Conservation (phyloP, 495 filamentous ascomycete species). For the Neurospora africana region DNA sequence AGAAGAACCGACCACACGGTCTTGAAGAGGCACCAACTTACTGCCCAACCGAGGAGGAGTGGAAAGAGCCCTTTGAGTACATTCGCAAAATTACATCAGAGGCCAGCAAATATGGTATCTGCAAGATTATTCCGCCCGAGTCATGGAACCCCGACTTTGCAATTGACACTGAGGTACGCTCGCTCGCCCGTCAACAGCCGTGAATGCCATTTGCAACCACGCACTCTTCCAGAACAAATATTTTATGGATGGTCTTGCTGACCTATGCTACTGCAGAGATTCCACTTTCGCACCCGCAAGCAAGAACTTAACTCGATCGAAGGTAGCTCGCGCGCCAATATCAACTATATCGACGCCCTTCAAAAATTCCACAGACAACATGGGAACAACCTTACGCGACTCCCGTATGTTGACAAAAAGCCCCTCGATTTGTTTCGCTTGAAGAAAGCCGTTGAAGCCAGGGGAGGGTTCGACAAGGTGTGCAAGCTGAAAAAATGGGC, state of each 20-base stretch:
- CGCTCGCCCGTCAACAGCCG: not conserved
- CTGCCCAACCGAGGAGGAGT: conserved; percentile 84
- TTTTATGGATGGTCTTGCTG: not conserved
- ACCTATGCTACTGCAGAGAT: conserved; percentile 49
- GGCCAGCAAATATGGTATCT: conserved; percentile 76
- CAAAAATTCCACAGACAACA: conserved; percentile 96
- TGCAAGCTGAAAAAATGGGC: conserved; percentile 99
- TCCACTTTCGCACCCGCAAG: conserved; percentile 92
- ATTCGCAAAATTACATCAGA: conserved; percentile 82
- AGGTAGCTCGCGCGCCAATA: conserved; percentile 91
- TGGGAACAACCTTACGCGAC: conserved; percentile 83
- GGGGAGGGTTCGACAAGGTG: conserved; percentile 89
- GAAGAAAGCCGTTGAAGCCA: conserved; percentile 89
- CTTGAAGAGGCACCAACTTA: conserved; percentile 88
- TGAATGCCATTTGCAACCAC: not conserved
- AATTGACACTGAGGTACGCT: conserved; percentile 90
- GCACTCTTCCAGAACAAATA: not conserved
- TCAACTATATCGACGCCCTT: conserved; percentile 92
- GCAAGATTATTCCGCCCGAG: conserved; percentile 89
- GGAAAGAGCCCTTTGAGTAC: conserved; percentile 85
- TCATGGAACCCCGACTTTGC: conserved; percentile 91
- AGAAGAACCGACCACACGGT: conserved; percentile 65
- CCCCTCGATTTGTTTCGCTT: conserved; percentile 91
- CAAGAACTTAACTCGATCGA: conserved; percentile 98
- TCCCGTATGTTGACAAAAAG: conserved; percentile 95